phyloP scores from a whole-genome alignment of 1,284 basidiomycete species.

The Neolentinus lepideus region DNA sequence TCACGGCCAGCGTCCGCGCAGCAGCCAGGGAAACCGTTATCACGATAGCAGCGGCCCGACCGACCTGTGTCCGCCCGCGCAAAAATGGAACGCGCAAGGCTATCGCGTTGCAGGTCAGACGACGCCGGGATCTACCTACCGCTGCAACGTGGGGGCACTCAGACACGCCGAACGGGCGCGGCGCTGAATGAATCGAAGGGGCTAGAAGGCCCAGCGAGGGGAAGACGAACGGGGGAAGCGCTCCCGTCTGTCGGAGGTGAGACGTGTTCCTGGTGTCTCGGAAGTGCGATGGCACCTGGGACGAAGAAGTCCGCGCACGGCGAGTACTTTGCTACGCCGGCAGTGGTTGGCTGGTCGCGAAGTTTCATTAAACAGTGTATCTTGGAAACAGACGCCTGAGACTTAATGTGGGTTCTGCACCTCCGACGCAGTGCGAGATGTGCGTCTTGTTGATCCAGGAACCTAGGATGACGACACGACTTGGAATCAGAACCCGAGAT shows the following conservation, averaged over 20 bases:
- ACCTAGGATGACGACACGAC: neutral
- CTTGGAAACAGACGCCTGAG: neutral
- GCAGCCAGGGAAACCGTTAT: neutral
- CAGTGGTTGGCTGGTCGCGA: neutral
- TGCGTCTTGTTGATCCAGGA: neutral
- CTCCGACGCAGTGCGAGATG: neutral
- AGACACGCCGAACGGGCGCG: no score
- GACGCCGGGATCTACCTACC: neutral
- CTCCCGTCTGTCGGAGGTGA: neutral
- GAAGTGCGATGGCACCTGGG: neutral
- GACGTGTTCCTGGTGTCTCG: neutral
- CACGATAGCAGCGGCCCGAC: neutral
- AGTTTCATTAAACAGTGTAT: neutral
- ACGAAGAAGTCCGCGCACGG: neutral
- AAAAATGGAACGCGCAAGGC: neutral
- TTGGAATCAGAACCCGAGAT: no score
- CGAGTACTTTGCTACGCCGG: no score
- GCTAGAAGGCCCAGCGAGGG: neutral
- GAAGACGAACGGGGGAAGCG: neutral
- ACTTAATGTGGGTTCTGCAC: neutral
- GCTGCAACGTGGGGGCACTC: neutral
- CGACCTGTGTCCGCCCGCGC: neutral
- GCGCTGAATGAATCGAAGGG: neutral
- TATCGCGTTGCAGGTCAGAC: neutral
- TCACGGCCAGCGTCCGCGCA: no score